These are phyloP conservation scores for Tetrapisispora phaffii DNA, from an alignment of 805 yeast genomes.

Conservation along the genomic window DNA sequence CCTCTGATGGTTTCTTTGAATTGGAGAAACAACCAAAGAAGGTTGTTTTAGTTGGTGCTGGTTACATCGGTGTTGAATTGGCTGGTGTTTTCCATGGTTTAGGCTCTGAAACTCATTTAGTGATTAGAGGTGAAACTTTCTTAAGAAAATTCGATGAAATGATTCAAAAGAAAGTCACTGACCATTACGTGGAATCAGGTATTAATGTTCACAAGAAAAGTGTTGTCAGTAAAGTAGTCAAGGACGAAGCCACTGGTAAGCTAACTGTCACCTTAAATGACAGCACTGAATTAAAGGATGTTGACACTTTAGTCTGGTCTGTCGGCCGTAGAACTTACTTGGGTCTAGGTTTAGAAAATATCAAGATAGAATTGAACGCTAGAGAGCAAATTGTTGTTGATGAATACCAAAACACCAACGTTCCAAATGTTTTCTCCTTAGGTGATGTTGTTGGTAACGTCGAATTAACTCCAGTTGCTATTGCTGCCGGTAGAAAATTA, in stretches of 20 bases:
- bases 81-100: constrained; percentile 89
- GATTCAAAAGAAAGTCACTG: constrained; percentile 71
- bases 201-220: constrained; percentile 66
- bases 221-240: constrained; percentile 40
- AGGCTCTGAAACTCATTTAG: constrained; percentile 75
- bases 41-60: constrained; percentile 95
- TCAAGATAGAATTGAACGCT: constrained; percentile 56
- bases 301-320: constrained; percentile 86
- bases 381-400: constrained; percentile 64
- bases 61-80: constrained; percentile 92
- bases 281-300: constrained; percentile 45
- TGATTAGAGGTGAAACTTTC: constrained; percentile 86
- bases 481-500: constrained; percentile 93
- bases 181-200: constrained; percentile 72
- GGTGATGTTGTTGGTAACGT: constrained; percentile 93
- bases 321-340: constrained; percentile 77
- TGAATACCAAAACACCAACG: constrained; percentile 76
- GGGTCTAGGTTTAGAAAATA: constrained; percentile 65
- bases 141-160: constrained; percentile 78
- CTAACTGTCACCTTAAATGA: constrained; percentile 38
- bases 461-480: constrained; percentile 96
- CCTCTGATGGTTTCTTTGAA: constrained; percentile 85
- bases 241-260: constrained; percentile 37
- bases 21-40: constrained; percentile 76
- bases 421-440: constrained; percentile 63